Percentiles rank a stretch among this genome's conserved stretches.
phyloP scores from a whole-genome alignment of 1,284 basidiomycete species.

The Takashimella tepidaria region DNA sequence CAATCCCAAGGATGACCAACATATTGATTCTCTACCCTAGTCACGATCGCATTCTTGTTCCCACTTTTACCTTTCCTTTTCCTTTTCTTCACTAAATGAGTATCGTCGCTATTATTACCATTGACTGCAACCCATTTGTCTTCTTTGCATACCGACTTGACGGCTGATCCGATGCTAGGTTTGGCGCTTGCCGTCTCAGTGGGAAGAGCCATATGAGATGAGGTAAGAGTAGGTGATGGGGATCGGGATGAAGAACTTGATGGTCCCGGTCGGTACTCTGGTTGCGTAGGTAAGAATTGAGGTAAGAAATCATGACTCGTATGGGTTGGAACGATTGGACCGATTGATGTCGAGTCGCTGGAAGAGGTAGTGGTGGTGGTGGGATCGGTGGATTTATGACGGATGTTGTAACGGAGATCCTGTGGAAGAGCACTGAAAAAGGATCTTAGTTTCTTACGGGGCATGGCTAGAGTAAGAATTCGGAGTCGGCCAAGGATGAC shows the following conservation, averaged over 20 bases:
- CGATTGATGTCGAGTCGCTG: too few relatives aligned
- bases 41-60: conserved; percentile 7
- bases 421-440: neutral
- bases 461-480: too few relatives aligned
- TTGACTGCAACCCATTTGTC: too few relatives aligned
- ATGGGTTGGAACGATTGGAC: too few relatives aligned
- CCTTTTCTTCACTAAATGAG: conserved; percentile 6
- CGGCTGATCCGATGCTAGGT: too few relatives aligned
- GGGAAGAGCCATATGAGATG: too few relatives aligned
- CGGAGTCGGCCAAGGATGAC: too few relatives aligned
- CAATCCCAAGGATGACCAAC: conserved; percentile 54
- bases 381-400: neutral
- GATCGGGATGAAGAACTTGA: neutral
- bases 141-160: too few relatives aligned
- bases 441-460: neutral
- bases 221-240: too few relatives aligned
- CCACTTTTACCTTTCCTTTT: conserved; percentile 10
- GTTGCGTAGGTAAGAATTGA: neutral
- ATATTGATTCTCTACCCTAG: conserved; percentile 13
- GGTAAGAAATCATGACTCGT: too few relatives aligned
- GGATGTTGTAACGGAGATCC: neutral
- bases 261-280: neutral
- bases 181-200: too few relatives aligned
- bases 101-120: neutral
- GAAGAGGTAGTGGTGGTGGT: neutral